A percentile compares a stretch with the other conserved stretches of the same genome.
Conservation (phyloP, 2,329 filamentous ascomycete genomes). For the Fusarium napiforme region DNA sequence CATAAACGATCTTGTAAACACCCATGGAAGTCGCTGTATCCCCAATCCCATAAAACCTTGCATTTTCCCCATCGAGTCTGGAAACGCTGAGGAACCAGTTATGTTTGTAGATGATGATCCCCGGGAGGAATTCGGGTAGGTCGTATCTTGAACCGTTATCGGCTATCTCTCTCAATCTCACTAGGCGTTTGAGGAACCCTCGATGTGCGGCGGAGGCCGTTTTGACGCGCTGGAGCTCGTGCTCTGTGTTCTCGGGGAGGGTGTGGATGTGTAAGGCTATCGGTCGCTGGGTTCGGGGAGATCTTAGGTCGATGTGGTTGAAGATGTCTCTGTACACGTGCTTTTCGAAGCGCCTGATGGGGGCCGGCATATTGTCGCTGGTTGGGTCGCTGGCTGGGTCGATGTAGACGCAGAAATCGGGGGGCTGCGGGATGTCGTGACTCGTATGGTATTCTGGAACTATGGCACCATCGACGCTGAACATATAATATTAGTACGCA, state of each 20-base stretch:
- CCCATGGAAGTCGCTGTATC: background rate
- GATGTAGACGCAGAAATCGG: background rate
- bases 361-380: too few species aligned
- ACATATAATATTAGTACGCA: too few species aligned
- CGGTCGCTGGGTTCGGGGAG: background rate
- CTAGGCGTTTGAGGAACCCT: background rate
- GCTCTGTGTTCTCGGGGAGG: background rate
- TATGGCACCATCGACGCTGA: background rate
- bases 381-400: background rate
- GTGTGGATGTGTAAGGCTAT: background rate
- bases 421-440: background rate
- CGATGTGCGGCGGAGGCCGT: background rate
- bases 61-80: background rate
- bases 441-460: background rate
- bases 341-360: too few species aligned
- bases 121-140: background rate
- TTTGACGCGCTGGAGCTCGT: background rate
- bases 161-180: background rate
- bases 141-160: too few species aligned
- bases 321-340: too few species aligned
- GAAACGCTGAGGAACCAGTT: background rate
- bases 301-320: background rate
- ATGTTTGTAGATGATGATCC: background rate
- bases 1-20: conserved; percentile 1
- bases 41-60: background rate